phyloP scores from a whole-genome alignment of 2,329 filamentous ascomycete genomes.

The Blastomyces percursus region DNA sequence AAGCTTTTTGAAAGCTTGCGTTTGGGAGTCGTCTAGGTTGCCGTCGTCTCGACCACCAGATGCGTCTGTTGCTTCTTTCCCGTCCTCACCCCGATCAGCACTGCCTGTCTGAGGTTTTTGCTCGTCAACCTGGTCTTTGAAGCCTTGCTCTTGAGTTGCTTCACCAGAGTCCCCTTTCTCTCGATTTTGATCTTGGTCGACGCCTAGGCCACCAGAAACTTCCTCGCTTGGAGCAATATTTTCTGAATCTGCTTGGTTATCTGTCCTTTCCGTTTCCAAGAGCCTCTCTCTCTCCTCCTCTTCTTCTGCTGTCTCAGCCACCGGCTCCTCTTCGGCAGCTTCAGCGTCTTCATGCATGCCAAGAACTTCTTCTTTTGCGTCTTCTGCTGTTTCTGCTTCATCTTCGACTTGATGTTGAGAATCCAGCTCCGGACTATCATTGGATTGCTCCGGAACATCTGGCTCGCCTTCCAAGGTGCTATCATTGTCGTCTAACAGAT shows the following conservation, averaged over 20 bases:
- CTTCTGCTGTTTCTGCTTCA: slow-evolving; percentile 26
- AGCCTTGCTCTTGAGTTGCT: slow-evolving; percentile 32
- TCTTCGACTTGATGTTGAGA: slow-evolving; percentile 25
- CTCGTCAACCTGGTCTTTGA: slow-evolving; percentile 37
- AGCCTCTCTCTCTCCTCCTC: slow-evolving; percentile 44
- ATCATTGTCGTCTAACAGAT: slow-evolving; percentile 35
- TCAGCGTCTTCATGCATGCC: slow-evolving; percentile 35
- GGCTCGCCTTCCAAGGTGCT: slow-evolving; percentile 25
- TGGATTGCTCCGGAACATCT: slow-evolving; percentile 12
- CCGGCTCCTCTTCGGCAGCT: slow-evolving; percentile 23
- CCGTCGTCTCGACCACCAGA: slow-evolving; percentile 28
- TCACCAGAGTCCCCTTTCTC: slow-evolving; percentile 38
- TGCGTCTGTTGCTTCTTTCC: slow-evolving; percentile 18
- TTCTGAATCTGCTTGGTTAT: slow-evolving; percentile 43
- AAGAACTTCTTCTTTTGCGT: slow-evolving; percentile 34
- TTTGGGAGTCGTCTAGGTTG: slow-evolving; percentile 32
- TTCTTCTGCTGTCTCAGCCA: slow-evolving; percentile 20
- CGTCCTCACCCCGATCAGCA: slow-evolving; percentile 28
- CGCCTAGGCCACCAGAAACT: slow-evolving; percentile 29
- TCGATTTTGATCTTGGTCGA: slow-evolving; percentile 32
- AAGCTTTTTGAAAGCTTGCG: slow-evolving; percentile 82
- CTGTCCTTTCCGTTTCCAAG: slow-evolving; percentile 37
- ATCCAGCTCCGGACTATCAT: slow-evolving; percentile 22
- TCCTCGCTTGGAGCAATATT: slow-evolving; percentile 39
- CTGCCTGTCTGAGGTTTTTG: slow-evolving; percentile 36